A percentile compares a stretch with the other conserved stretches of the same genome.
Conservation (phyloP, 495 filamentous ascomycete genomes). For the Neurospora discreta region DNA sequence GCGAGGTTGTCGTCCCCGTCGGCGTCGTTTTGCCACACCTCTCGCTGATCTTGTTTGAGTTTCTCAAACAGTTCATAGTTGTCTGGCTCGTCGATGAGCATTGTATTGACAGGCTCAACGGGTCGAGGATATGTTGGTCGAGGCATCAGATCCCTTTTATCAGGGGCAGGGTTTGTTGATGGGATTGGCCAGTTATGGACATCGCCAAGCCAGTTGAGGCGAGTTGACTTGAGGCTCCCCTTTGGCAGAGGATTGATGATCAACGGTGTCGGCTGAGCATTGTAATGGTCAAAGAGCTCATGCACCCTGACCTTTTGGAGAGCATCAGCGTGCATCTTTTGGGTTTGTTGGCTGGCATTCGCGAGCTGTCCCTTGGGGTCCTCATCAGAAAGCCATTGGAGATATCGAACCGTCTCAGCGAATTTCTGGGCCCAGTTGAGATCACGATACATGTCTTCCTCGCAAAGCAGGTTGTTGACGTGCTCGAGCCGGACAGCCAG, state of each 20-base stretch:
- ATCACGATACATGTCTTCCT: slow-evolving; percentile 22
- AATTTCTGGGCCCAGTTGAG: slow-evolving; percentile 14
- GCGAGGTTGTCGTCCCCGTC: slow-evolving; percentile 2
- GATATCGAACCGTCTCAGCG: slow-evolving; percentile 12
- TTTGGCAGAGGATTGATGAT: slow-evolving; percentile 3
- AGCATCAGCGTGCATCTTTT: slow-evolving; percentile 13
- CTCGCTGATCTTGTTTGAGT: not conserved
- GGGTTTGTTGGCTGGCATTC: slow-evolving; percentile 5
- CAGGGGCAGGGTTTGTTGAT: not conserved
- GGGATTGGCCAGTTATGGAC: slow-evolving; percentile 8
- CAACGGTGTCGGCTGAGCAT: slow-evolving; percentile 7
- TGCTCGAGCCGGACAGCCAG: slow-evolving; percentile 14
- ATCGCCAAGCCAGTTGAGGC: slow-evolving; percentile 12
- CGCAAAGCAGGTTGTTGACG: slow-evolving; percentile 19
- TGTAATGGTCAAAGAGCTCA: slow-evolving; percentile 14
- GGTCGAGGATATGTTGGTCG: slow-evolving; percentile 1
- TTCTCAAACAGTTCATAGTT: not conserved
- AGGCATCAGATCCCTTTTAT: slow-evolving; percentile 4
- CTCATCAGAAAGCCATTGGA: slow-evolving; percentile 14
- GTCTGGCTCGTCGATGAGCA: slow-evolving; percentile 1
- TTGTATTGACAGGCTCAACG: slow-evolving; percentile 4
- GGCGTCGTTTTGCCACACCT: not conserved
- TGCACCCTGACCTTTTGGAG: slow-evolving; percentile 15
- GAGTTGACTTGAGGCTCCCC: slow-evolving; percentile 6
- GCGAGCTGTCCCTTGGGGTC: slow-evolving; percentile 9